Percentiles rank a stretch among this genome's conserved stretches.
Conservation (phyloP, 2,329 filamentous ascomycete species). For the Stemphylium lycopersici region DNA sequence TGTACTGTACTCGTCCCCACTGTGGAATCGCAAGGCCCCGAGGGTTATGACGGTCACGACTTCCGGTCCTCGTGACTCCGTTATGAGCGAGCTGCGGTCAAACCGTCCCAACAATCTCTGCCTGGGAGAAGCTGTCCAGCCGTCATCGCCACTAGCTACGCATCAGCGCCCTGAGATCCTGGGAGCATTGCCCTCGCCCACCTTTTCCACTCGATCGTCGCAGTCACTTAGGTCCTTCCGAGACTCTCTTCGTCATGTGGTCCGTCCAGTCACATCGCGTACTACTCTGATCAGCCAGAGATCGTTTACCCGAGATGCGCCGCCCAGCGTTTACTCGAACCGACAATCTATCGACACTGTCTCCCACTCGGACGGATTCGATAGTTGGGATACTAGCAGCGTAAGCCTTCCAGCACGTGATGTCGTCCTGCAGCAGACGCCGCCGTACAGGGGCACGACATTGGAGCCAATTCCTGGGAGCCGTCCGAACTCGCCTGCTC, state of each 20-base stretch:
- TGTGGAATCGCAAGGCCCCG: conserved; percentile 32
- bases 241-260: conserved; percentile 47
- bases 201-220: conserved; percentile 44
- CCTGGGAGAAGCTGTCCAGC: conserved; percentile 29
- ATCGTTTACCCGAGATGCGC: conserved; percentile 39
- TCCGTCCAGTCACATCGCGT: conserved; percentile 47
- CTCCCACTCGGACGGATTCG: conserved; percentile 65
- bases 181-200: conserved; percentile 43
- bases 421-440: conserved; percentile 41
- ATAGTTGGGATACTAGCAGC: conserved; percentile 75
- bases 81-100: conserved; percentile 44
- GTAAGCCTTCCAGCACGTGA: conserved; percentile 69
- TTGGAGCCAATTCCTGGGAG: conserved; percentile 76
- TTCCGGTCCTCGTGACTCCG: conserved; percentile 43
- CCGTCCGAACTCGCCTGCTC: conserved; percentile 68
- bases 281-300: conserved; percentile 43
- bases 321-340: conserved; percentile 43
- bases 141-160: conserved; percentile 33
- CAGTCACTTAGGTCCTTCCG: conserved; percentile 45
- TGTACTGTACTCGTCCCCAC: conserved; percentile 35
- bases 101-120: conserved; percentile 33
- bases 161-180: conserved; percentile 6
- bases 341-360: conserved; percentile 43
- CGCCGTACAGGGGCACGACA: conserved; percentile 54
- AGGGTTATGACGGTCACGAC: conserved; percentile 25